phyloP scores from a whole-genome alignment of 805 yeast genomes.

The Pichia sporocuriosa region DNA sequence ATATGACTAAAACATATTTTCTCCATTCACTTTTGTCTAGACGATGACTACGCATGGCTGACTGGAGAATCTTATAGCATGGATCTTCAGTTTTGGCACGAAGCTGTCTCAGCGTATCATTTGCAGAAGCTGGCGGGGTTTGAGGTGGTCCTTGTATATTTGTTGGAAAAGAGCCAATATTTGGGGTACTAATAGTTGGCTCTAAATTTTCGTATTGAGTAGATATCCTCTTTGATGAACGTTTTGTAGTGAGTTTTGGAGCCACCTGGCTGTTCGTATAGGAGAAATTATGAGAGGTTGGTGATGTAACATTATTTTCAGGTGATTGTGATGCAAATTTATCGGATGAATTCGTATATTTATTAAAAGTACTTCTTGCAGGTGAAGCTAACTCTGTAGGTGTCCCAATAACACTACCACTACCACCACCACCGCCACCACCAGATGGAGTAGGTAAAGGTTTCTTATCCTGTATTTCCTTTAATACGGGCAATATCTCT shows the following conservation, averaged over 20 bases:
- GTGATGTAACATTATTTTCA: slow-evolving; percentile 32
- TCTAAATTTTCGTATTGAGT: no score
- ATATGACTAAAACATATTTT: slow-evolving; percentile 80
- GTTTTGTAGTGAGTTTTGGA: no score
- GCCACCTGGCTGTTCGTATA: no score
- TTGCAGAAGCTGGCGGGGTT: no score
- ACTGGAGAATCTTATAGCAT: slow-evolving; percentile 78
- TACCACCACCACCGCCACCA: no score
- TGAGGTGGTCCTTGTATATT: no score
- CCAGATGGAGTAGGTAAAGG: slow-evolving; percentile 61
- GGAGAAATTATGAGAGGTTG: no score
- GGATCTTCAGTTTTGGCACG: slow-evolving; percentile 88
- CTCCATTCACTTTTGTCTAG: slow-evolving; percentile 77
- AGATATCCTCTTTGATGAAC: no score
- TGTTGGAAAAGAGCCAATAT: no score
- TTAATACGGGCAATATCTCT: slow-evolving; percentile 58
- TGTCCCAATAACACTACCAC: no score
- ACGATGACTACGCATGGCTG: slow-evolving; percentile 81
- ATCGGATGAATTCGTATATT: background rate
- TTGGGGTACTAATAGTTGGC: no score
- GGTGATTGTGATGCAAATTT: background rate
- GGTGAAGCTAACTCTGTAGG: no score
- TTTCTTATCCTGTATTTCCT: slow-evolving; percentile 54
- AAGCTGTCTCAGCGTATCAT: slow-evolving; percentile 74
- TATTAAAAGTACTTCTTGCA: background rate